Conservation (phyloP, 1,284 basidiomycete genomes). For the Singerocomus rubriflavus region DNA sequence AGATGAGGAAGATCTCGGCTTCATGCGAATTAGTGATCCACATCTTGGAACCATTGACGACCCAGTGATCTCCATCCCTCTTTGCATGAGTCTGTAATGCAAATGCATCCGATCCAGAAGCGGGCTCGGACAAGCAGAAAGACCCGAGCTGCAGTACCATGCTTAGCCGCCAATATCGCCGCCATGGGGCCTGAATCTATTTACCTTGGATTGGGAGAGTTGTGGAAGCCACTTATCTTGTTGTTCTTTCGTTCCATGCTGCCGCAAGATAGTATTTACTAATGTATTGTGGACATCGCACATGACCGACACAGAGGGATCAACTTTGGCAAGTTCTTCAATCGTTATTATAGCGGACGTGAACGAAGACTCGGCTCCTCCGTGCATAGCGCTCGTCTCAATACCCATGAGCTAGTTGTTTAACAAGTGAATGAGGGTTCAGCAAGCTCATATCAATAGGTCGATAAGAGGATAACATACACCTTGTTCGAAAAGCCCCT, state of each 20-base stretch:
- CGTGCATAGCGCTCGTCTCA: conserved; percentile 82
- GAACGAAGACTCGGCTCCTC: conserved; percentile 90
- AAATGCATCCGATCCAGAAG: conserved; percentile 95
- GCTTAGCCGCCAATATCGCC: background rate
- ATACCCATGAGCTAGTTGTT: conserved; percentile 87
- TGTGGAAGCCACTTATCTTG: conserved; percentile 88
- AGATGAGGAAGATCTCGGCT: conserved; percentile 92
- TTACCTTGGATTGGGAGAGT: conserved; percentile 75
- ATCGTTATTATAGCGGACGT: conserved; percentile 95
- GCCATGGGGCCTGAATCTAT: conserved; percentile 14
- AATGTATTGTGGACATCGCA: conserved; percentile 99
- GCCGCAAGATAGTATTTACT: conserved; percentile 92
- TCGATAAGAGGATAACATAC: conserved; percentile 45
- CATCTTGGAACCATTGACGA: conserved; percentile 97
- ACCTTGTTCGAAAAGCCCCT: conserved; percentile 93
- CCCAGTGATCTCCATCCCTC: conserved; percentile 81
- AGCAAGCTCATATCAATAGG: background rate
- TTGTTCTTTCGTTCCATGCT: conserved; percentile 83
- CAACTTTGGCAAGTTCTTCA: conserved; percentile 95
- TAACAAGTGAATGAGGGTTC: background rate
- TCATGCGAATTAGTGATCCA: conserved; percentile 99
- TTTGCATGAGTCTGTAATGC: conserved; percentile 91
- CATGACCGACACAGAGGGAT: conserved; percentile 94
- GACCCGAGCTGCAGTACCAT: conserved; percentile 72
- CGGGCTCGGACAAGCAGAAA: conserved; percentile 93